Conservation (phyloP, 164 flowering plant species). For the Nelumbo lutea region DNA sequence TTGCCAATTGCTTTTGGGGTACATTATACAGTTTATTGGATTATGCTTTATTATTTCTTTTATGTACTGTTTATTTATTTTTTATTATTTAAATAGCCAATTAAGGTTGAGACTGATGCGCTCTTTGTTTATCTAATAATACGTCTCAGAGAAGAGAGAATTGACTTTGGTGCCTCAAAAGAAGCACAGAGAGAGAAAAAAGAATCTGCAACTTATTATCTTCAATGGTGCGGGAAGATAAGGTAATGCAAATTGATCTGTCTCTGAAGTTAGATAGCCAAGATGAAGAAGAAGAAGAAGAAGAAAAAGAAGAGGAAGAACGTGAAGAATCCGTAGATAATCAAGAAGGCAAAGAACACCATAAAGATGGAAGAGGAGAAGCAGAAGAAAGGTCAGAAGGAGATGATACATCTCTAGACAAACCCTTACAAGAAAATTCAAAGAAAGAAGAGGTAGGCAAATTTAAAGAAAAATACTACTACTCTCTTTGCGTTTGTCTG, state of each 20-base stretch:
- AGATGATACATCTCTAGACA: conserved; percentile 10
- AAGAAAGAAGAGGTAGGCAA: conserved; percentile 30
- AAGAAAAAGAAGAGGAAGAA: conserved; percentile 7
- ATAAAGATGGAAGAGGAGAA: background rate
- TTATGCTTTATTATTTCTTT: too few relatives aligned
- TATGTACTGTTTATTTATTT: too few relatives aligned
- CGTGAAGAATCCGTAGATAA: background rate
- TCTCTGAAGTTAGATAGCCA: conserved; percentile 36
- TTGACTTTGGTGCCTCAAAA: conserved; percentile 72
- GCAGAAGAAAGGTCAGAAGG: conserved; percentile 3
- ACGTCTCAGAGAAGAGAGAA: conserved; percentile 35
- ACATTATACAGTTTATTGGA: too few relatives aligned
- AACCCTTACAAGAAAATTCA: conserved; percentile 20
- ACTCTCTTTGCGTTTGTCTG: background rate
- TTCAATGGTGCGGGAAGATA: conserved; percentile 19
- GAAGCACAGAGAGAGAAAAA: conserved; percentile 18
- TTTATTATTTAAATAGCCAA: conserved; percentile 2
- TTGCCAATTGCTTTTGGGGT: too few relatives aligned
- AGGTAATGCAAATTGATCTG: conserved; percentile 42
- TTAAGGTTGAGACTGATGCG: conserved; percentile 52
- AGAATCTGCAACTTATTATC: conserved; percentile 3
- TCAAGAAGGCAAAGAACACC: background rate
- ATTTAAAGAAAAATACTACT: background rate
- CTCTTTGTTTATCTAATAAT: conserved; percentile 24
- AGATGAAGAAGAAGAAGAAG: conserved; percentile 11